Evolutionary conservation across 495 filamentous ascomycete species (phyloP).

Genomic region (Lepraria neglecta): DNA sequence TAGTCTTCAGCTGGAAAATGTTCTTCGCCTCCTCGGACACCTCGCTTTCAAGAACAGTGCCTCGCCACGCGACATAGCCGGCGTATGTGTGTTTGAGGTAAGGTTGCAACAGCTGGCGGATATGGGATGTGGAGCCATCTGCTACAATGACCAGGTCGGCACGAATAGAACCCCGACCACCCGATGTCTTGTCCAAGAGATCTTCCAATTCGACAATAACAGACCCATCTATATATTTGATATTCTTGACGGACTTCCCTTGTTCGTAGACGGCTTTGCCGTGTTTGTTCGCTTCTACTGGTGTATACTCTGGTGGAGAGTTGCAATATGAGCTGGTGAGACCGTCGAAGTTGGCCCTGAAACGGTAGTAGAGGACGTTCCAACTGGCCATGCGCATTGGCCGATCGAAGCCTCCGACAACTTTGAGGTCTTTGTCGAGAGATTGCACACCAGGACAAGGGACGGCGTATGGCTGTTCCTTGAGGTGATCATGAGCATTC

Average conservation of each 20-base stretch:
- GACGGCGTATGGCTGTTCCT: slow-evolving; percentile 10
- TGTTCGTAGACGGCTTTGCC: slow-evolving; percentile 12
- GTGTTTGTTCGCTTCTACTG: no score
- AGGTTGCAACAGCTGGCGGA: slow-evolving; percentile 26
- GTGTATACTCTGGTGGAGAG: slow-evolving; percentile 10
- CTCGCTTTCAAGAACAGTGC: slow-evolving; percentile 47
- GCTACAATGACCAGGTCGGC: slow-evolving; percentile 31
- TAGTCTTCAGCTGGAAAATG: no score
- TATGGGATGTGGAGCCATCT: slow-evolving; percentile 26
- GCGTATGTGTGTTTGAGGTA: slow-evolving; percentile 26
- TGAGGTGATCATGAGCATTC: slow-evolving; percentile 23
- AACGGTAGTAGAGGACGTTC: slow-evolving; percentile 29
- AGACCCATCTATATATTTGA: slow-evolving; percentile 7
- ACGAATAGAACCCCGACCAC: background rate
- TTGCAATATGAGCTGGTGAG: slow-evolving; percentile 24
- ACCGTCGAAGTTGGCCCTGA: slow-evolving; percentile 31
- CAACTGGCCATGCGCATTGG: slow-evolving; percentile 27
- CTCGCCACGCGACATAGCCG: slow-evolving; percentile 50
- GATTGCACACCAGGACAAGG: background rate
- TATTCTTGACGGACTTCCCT: slow-evolving; percentile 18
- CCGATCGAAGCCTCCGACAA: background rate
- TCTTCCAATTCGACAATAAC: slow-evolving; percentile 2
- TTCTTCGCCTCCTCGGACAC: no score
- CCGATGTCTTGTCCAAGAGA: slow-evolving; percentile 6
- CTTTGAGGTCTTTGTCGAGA: slow-evolving; percentile 6